Conservation (phyloP, 1,284 basidiomycete species). For the Anthracocystis setariae region DNA sequence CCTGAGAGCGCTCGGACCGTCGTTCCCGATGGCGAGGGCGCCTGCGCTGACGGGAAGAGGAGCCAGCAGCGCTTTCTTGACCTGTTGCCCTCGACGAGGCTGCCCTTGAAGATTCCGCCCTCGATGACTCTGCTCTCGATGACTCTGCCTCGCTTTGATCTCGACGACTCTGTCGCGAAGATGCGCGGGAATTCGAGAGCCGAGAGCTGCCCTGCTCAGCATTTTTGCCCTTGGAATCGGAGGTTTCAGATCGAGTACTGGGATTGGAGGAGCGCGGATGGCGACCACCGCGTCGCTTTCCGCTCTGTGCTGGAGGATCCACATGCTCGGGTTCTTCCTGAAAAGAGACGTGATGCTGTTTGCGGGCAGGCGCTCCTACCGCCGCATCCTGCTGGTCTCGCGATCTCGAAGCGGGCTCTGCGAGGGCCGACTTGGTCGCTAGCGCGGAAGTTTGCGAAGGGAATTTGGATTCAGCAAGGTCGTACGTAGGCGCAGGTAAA, state of each 20-base stretch:
- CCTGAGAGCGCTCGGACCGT: constrained; percentile 24
- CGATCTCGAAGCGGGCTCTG: constrained; percentile 24
- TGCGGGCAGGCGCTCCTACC: constrained; percentile 10
- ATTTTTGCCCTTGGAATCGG: constrained; percentile 17
- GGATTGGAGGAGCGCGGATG: constrained; percentile 19
- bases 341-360: constrained; percentile 48
- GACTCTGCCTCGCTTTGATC: constrained; percentile 37
- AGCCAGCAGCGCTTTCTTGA: constrained; percentile 20
- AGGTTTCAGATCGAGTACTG: constrained; percentile 12
- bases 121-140: constrained; percentile 13
- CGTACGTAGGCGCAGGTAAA: constrained; percentile 5
- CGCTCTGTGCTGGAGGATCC: constrained; percentile 10
- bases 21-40: constrained; percentile 16
- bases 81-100: constrained; percentile 31
- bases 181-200: constrained; percentile 22
- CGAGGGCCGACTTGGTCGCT: constrained; percentile 27
- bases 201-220: constrained; percentile 38
- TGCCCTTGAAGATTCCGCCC: too few relatives aligned
- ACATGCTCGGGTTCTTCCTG: constrained; percentile 28
- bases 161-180: constrained; percentile 39
- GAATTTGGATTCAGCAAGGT: constrained; percentile 5
- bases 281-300: constrained; percentile 27
- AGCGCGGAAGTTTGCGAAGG: constrained; percentile 7
- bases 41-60: constrained; percentile 21
- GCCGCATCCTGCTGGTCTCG: constrained; percentile 9